A percentile compares a stretch with the other conserved stretches of the same genome.
Evolutionary conservation across 768 basidiomycete species (phyloP).

Genomic region (Lactifluus hygrophoroides): DNA sequence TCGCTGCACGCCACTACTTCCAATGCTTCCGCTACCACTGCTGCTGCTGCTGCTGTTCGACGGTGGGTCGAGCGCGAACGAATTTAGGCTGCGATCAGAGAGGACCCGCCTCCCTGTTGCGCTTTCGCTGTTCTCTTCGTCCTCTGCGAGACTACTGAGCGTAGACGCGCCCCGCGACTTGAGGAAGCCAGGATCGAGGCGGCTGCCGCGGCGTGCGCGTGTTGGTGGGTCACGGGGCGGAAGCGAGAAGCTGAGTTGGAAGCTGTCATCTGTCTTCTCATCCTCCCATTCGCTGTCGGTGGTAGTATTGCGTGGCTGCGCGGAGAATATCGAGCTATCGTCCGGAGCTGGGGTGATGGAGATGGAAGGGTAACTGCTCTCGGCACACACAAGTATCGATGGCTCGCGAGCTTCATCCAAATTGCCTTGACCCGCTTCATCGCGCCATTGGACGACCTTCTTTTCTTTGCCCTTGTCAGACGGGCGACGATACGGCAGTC

Average conservation of each 20-base stretch:
- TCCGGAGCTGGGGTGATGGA: constrained; percentile 32
- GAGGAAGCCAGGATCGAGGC: constrained; percentile 60
- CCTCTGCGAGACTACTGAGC: constrained; percentile 61
- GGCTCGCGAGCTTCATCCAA: constrained; percentile 52
- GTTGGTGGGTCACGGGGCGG: constrained; percentile 18
- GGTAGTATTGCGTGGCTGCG: constrained; percentile 34
- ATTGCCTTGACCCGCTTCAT: constrained; percentile 77
- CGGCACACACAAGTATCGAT: constrained; percentile 8
- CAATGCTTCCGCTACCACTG: too few species aligned
- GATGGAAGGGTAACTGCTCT: constrained; percentile 23
- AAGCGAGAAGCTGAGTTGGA: constrained; percentile 45
- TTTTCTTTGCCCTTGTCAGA: constrained; percentile 57
- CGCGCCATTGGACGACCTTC: constrained; percentile 76
- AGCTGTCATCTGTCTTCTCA: constrained; percentile 74
- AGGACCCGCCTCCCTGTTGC: constrained; percentile 37
- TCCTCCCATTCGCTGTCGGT: constrained; percentile 89
- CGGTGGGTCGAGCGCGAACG: constrained; percentile 36
- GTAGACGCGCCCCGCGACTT: constrained; percentile 35
- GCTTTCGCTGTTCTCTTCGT: constrained; percentile 44
- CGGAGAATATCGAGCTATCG: constrained; percentile 26
- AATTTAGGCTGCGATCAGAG: constrained; percentile 62
- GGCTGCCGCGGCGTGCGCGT: constrained; percentile 41
- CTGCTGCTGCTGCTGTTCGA: constrained; percentile 34
- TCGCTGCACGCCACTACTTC: constrained; percentile 16
- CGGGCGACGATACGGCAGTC: constrained; percentile 52